Evolutionary conservation across 495 filamentous ascomycete species (phyloP), one percentile per base, ranked within the genome.

Genomic region (Xylaria castorea): DNA sequence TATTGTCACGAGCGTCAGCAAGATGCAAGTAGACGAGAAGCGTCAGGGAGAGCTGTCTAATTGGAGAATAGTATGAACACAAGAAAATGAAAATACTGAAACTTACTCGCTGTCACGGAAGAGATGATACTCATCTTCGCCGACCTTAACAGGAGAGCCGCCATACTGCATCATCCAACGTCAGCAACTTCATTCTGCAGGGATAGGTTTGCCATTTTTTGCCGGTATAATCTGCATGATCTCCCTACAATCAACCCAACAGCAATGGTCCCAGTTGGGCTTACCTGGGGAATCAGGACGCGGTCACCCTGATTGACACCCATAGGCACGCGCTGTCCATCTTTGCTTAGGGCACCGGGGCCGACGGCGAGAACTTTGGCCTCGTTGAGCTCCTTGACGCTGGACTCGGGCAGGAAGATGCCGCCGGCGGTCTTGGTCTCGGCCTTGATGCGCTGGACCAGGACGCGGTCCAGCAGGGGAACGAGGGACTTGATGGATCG

Each of bases 301-400:
- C 93, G 92, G 85, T 99, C 96, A 73, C 96, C 96, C 44, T 89
- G 81, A 76, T 83, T 71, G 75, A 98, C 96, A 78, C 92, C 91
- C 85, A 93, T 92, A 74, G 90, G 86, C 72, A 97, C 82, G 72
- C 93, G 89, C 87, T 95, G 91, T 71, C 96, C 96, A 64, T 98
- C 92, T 82, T 91, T 92, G 85, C 95, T 93, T 64, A 97, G 73
- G 14, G 84, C 89, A 76, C 96, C 96, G 66, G 96, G 97, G 44
- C 96, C 96, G 64, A 98, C 95, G 73, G 96, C 97, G 71, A 99
- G 87, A 72, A 99, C 96, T 83, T 92, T 91, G 75, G 93, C 96
- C 88, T 98, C 96, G 84, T 97, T 97, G 83, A 98, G 89, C 82
- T 99, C 96, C 90, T 99, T 98, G 76, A 98, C 94, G 80, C 90